Base-by-base conservation (phyloP, 306 rosid genomes). In the Alnus glutinosa region DNA sequence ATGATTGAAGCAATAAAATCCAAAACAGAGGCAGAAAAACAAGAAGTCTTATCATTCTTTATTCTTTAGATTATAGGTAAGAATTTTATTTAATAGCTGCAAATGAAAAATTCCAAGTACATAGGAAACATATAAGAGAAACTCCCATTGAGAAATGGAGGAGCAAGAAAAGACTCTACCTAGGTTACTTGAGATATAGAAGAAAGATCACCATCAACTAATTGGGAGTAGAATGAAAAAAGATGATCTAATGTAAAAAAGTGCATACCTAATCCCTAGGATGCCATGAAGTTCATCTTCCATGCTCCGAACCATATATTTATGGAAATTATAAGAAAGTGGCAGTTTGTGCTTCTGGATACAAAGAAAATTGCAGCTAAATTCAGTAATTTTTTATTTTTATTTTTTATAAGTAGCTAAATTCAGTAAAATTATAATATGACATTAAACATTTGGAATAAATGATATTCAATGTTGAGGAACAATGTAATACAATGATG, bases 201-300 rank as follows among this genome's bases (percentile, higher is more conserved):
- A 54, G 1, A 54, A 48, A 4, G n/a, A 54, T 54, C 19, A 28
- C 46, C 62, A 55, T 62, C 44, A 71, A 34, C 44, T 57, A 39
- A 34, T 47, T 54, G 7, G 18, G 23, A 55, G 55, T 59, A 48
- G 77, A 12, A 68, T 55, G 32, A 71, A 55, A 57, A 32, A 49
- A 55, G 37, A 5, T 75, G 55, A 83, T 71, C n/a, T 69, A 36
- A 69, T 79, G 70, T 49, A 78, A 62, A 63, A 67, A 75, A 49
- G 55, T 77, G 78, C 82, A 50, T 77, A 92, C 98, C 98, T 95
- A 81, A 95, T 92, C 78, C 98, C 97, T n/a, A 95, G 93, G 83
- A 95, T 92, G 63, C 87, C 98, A 18, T 95, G 94, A 81, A 95
- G 88, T 83, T 95, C 98, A 78, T 95, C 98, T 85, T 95, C 98